Evolutionary conservation across 192 early-diverging fungal genomes (phyloP), one percentile per base, ranked within the genome.

Genomic region (Coemansia sp.): DNA sequence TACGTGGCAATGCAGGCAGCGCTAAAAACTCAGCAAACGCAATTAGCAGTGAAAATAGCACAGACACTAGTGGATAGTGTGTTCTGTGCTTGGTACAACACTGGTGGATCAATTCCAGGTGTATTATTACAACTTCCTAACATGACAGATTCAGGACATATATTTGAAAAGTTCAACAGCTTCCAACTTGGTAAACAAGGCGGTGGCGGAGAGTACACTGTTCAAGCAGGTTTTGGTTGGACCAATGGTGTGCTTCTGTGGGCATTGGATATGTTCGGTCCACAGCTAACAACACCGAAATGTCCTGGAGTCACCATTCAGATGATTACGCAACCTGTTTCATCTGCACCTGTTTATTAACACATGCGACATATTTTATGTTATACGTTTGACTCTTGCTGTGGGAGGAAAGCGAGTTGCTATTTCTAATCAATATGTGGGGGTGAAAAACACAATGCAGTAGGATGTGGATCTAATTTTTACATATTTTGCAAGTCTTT

Each of bases 121-220:
- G 46, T 87, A 17, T 62, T 87, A 11, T 61, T 68, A 1, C 70
- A 87, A 51, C 27, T 70, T 20, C 57, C 77, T 1, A 64, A 66
- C 31, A 36, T 55, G 6, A 84, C 54, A 0, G 90, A 90, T 59
- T 65, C 68, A 3, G 90, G 90, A 1, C 86, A 89, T 57, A 90
- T 92, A 74, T 90, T 89, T 82, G 90, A 92, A 79, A 92, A 92
- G 76, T 90, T 84, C 61, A 83, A 85, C 67, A 85, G 82, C n/a
- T 59, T 57, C 22, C n/a, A 33, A 1, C 31, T 88, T 0, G 86
- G 85, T 32, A 54, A 50, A 4, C 60, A 83, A 23, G 90, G 88
- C 30, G 71, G 67, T 8, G 88, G 88, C 30, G 90, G 90, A 58
- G 90, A 92, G 72, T 90, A 92, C 63, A 67, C 65, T 1, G 87